Percentiles rank a stretch among this genome's conserved stretches.
Evolutionary conservation across 441 rosid genomes (phyloP).

Genomic region (Corymbia citriodora): DNA sequence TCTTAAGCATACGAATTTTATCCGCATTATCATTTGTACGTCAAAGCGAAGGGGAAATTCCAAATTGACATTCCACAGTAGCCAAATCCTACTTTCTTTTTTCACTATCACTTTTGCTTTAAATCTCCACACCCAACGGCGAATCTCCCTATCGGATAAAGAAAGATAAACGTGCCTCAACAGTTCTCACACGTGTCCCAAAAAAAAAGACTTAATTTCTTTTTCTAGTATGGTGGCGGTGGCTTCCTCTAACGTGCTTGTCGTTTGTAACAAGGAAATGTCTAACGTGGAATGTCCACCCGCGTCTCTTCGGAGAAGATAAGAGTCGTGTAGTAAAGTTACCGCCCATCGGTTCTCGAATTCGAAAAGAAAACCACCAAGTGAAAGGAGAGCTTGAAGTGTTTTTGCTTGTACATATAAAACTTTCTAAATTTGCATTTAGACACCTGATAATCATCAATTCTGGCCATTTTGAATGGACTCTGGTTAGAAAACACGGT

Average conservation of each 20-base stretch:
- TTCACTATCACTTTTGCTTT: not conserved
- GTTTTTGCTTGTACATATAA: too few species aligned
- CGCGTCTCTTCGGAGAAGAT: not conserved
- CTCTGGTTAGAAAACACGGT: not conserved
- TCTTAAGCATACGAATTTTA: not conserved
- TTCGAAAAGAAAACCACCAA: not conserved
- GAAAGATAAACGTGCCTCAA: not conserved
- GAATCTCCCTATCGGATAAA: not conserved
- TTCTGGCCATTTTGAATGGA: not conserved
- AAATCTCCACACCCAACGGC: not conserved
- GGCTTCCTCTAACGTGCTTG: not conserved
- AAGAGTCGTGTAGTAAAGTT: not conserved
- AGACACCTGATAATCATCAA: not conserved
- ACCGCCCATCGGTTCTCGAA: not conserved
- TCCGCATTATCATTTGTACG: not conserved
- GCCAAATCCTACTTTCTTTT: not conserved
- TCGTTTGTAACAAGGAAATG: not conserved
- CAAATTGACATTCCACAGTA: not conserved
- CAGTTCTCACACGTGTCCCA: not conserved
- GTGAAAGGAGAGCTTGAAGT: too few species aligned
- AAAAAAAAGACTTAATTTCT: not conserved
- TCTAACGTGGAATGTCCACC: not conserved
- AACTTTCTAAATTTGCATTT: not conserved
- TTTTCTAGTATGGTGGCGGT: not conserved
- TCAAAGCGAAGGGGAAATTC: not conserved